Conservation (phyloP, 2,329 filamentous ascomycete genomes). For the Beauveria rudraprayagi region DNA sequence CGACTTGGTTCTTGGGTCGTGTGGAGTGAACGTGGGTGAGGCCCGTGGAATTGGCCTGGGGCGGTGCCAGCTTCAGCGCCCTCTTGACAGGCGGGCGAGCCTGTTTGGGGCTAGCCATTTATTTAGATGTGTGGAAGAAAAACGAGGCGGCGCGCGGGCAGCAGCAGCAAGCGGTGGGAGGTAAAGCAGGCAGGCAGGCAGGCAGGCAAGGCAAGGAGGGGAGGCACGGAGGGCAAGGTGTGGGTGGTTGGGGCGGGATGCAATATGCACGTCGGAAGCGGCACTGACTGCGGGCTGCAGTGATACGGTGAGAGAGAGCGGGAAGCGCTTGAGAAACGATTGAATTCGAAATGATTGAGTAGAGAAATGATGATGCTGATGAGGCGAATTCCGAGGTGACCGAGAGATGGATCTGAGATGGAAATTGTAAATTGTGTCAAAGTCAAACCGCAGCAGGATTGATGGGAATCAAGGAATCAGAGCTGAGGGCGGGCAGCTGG, state of each 20-base stretch:
- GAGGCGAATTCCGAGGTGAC: neutral
- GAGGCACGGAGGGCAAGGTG: neutral
- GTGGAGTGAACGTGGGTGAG: slow-evolving; percentile 11
- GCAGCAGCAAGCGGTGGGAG: neutral
- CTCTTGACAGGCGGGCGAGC: slow-evolving; percentile 11
- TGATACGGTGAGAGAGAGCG: neutral
- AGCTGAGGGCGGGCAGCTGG: neutral
- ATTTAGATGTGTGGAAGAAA: slow-evolving; percentile 8
- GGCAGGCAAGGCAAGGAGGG: too few relatives aligned
- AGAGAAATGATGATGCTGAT: neutral
- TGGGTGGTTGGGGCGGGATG: slow-evolving; percentile 1
- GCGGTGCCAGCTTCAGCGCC: slow-evolving; percentile 5
- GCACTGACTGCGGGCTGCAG: neutral
- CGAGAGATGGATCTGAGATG: neutral
- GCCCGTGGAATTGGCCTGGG: neutral
- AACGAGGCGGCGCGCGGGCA: slow-evolving; percentile 2
- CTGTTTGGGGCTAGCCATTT: slow-evolving; percentile 12
- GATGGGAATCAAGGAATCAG: too few relatives aligned
- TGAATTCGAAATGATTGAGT: neutral
- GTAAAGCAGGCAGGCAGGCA: neutral
- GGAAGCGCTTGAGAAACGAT: neutral
- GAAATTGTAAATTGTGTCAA: neutral
- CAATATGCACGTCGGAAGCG: neutral
- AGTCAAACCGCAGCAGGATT: too few relatives aligned
- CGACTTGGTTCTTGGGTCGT: slow-evolving; percentile 1